Base-by-base conservation (phyloP, 106 monocot genomes). In the Hemerocallis citrina region DNA sequence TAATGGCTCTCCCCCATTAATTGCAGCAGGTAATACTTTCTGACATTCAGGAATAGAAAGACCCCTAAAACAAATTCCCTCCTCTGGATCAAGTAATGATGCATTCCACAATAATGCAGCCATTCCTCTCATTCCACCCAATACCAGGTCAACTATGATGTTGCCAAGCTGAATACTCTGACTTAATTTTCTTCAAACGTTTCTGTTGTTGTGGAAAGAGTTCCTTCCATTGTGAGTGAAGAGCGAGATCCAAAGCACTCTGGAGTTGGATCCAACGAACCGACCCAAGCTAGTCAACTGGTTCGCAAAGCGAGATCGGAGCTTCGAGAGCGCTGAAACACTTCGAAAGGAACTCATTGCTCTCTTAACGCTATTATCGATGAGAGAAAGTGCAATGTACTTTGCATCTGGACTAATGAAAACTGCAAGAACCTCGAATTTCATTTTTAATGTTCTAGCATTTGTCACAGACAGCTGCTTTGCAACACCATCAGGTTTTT, bases 111-210 rank as follows among this genome's bases (percentile, higher is more conserved):
- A 66, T 62, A 98, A 75, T 56, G 84, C 96, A 40, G 70, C 81
- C 87, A 91, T 98, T 71, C 91, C 96, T 75, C 96, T 84, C 96
- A 98, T 98, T 73, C 96, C 96, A 66, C 96, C 87, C 61, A 98
- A 81, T 40, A 98, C 96, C 91, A 91, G 87, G 57, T 98, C 96
- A 55, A 82, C 52, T 25, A 84, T 91, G 63, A 88, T 98, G 68
- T 91, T 98, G n/a, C 96, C 96, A 54, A 91, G 87, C 35, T 91
- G 91, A 64, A 79, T 85, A 47, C 59, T 98, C 87, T 70, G 79
- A 63, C 70, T 81, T 98, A 61, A 98, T 59, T 62, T 91, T 91
- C 72, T 98, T 98, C 60, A 98, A 58, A 28, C 96, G 91, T 6
- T 91, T 91, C 96, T 87, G 89, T 67, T 90, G 95, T 55, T 96